These are phyloP conservation scores for Aspergillus conjunctus DNA, from an alignment of 495 filamentous ascomycete genomes.

Conservation along the genomic window DNA sequence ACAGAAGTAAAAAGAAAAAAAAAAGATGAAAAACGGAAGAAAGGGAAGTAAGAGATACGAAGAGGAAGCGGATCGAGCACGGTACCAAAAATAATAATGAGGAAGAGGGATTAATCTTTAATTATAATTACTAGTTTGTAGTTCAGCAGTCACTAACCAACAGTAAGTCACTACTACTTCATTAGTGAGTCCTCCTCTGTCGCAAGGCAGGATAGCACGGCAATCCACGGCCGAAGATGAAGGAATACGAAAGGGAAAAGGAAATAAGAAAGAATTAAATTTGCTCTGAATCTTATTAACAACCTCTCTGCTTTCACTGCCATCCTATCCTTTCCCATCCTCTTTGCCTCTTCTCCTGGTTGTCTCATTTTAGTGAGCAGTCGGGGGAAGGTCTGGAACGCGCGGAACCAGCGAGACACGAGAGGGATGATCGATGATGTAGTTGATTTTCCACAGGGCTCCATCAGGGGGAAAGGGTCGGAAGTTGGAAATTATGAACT, in stretches of 20 bases:
- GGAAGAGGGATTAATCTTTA: conserved; percentile 4
- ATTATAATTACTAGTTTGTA: conserved; percentile 4
- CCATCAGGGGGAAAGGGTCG: too few relatives aligned
- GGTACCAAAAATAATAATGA: background rate
- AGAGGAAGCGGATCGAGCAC: conserved; percentile 9
- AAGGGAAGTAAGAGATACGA: background rate
- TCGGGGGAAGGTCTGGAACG: background rate
- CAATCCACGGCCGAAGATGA: background rate
- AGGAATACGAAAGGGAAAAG: background rate
- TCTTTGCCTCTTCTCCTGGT: background rate
- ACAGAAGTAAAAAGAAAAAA: background rate
- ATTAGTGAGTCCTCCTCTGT: background rate
- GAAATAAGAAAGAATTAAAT: background rate
- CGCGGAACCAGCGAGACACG: background rate
- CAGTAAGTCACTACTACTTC: background rate
- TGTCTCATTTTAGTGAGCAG: conserved; percentile 11
- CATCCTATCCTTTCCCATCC: background rate
- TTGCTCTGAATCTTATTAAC: background rate
- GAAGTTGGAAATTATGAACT: too few relatives aligned
- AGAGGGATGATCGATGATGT: conserved; percentile 8
- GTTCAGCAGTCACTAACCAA: background rate
- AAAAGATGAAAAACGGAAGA: background rate
- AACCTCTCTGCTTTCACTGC: background rate
- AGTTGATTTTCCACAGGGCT: background rate
- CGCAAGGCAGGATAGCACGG: too few relatives aligned